Evolutionary conservation across 768 basidiomycete genomes (phyloP).

Genomic region (Tricholoma furcatifolium): DNA sequence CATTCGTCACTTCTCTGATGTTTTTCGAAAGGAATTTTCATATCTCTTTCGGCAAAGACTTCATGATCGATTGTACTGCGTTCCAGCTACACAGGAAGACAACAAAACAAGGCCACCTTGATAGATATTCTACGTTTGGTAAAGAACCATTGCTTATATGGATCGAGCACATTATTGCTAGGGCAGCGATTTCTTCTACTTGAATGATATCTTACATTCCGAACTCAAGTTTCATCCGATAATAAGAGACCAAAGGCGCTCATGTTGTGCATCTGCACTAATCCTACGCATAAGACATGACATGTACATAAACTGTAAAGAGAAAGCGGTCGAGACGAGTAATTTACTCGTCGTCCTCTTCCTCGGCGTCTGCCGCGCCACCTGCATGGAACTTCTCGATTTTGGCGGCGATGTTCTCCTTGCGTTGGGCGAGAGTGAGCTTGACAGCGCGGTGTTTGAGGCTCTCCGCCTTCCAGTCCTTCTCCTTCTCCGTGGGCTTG

Average conservation of each 20-base stretch:
- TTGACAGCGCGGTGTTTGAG: constrained; percentile 66
- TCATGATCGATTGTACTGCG: constrained; percentile 56
- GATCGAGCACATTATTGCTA: constrained; percentile 50
- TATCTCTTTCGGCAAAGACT: constrained; percentile 50
- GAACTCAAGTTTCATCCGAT: constrained; percentile 5
- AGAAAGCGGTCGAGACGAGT: background rate
- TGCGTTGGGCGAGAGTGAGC: constrained; percentile 77
- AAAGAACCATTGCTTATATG: constrained; percentile 48
- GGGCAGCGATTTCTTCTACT: constrained; percentile 24
- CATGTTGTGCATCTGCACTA: background rate
- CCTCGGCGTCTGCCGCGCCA: constrained; percentile 53
- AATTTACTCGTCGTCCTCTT: constrained; percentile 66
- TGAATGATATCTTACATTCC: constrained; percentile 4
- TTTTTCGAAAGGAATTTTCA: constrained; percentile 55
- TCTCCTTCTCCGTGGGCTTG: constrained; percentile 85
- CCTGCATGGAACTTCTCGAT: constrained; percentile 87
- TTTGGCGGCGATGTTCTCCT: constrained; percentile 78
- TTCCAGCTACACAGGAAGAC: constrained; percentile 46
- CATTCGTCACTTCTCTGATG: background rate
- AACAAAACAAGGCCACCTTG: constrained; percentile 36
- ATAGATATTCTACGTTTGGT: constrained; percentile 36
- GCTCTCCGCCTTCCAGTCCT: constrained; percentile 89
- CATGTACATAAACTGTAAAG: background rate
- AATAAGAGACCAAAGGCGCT: background rate
- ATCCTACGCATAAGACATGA: constrained; percentile 9